Evolutionary conservation across 768 basidiomycete species (phyloP).

Genomic region (Tylopilus vinaceipallidus): DNA sequence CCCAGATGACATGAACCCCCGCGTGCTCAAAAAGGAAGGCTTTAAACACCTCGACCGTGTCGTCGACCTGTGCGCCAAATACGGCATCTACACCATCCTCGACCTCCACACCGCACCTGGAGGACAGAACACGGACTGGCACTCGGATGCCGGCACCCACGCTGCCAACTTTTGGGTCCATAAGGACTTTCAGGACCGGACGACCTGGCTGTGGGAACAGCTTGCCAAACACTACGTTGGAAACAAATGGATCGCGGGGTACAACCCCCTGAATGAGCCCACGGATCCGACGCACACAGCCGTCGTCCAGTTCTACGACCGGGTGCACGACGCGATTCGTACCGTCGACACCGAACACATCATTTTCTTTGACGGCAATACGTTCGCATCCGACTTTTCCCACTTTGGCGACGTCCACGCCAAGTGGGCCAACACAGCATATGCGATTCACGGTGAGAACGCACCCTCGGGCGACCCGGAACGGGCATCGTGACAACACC

Average conservation of each 20-base stretch:
- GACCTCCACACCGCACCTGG: slow-evolving; percentile 79
- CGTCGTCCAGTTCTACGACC: slow-evolving; percentile 65
- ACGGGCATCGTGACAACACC: not conserved
- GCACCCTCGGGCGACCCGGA: not conserved
- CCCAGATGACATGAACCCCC: slow-evolving; percentile 72
- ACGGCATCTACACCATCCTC: slow-evolving; percentile 77
- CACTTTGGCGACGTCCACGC: slow-evolving; percentile 63
- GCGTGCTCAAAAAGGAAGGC: slow-evolving; percentile 68
- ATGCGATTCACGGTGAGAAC: slow-evolving; percentile 66
- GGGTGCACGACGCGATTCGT: slow-evolving; percentile 68
- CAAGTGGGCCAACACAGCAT: slow-evolving; percentile 69
- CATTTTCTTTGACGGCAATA: slow-evolving; percentile 84
- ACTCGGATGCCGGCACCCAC: slow-evolving; percentile 68
- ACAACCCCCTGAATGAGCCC: slow-evolving; percentile 82
- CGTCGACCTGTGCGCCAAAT: slow-evolving; percentile 67
- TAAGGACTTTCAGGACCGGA: slow-evolving; percentile 82
- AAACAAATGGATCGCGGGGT: slow-evolving; percentile 84
- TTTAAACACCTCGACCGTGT: slow-evolving; percentile 86
- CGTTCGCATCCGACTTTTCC: slow-evolving; percentile 77
- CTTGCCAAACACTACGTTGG: slow-evolving; percentile 72
- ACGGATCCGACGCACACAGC: slow-evolving; percentile 67
- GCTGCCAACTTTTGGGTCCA: slow-evolving; percentile 78
- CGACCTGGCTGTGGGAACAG: slow-evolving; percentile 74
- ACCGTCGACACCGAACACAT: slow-evolving; percentile 65
- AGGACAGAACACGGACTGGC: slow-evolving; percentile 80